Base-by-base conservation (phyloP, 331 rosid species). In the Quercus tomentella region DNA sequence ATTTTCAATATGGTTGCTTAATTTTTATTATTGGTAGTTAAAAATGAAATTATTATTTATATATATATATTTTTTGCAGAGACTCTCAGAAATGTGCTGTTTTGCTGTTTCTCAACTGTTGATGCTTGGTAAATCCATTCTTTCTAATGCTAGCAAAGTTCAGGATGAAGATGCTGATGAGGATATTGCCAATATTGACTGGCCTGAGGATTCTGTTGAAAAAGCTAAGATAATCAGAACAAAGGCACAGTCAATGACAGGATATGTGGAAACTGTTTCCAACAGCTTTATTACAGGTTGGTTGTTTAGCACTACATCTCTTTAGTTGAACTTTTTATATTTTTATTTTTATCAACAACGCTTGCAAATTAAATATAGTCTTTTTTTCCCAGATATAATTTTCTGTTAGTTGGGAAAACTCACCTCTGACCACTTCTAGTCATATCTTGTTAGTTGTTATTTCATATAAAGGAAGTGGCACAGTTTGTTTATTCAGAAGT, bases 71-170 rank as follows among this genome's bases (percentile, higher is more conserved):
- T 80, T 56, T 86, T 70, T 88, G 89, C 97, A 96, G 99, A 92
- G 97, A 69, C 89, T 96, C 73, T 96, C 99, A 30, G 98, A 96
- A 88, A 86, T 92, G 92, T 90, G 97, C 89, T 93, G 93, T 81
- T 89, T 91, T 56, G 97, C 93, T 0, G 98, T 93, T 70, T 91
- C 99, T 81, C 99, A 92, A 79, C 86, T 96, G 84, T 84, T 90
- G 73, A 79, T 83, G 76, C 88, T 89, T 35, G 97, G 97, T 72
- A 96, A 93, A 82, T 92, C 97, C 74, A 71, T 92, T 79, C 92
- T 96, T 73, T 89, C 97, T 82, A 74, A 73, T 81, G 91, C 94
- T 71, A 89, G 85, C 89, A 90, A 90, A 79, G 86, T 70, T 51
- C 89, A 85, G 85, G 90, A 82, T 11, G 93, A 87, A 60, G 86